Evolutionary conservation across 345 rosid genomes (phyloP).

Genomic region (Combretum micranthum): DNA sequence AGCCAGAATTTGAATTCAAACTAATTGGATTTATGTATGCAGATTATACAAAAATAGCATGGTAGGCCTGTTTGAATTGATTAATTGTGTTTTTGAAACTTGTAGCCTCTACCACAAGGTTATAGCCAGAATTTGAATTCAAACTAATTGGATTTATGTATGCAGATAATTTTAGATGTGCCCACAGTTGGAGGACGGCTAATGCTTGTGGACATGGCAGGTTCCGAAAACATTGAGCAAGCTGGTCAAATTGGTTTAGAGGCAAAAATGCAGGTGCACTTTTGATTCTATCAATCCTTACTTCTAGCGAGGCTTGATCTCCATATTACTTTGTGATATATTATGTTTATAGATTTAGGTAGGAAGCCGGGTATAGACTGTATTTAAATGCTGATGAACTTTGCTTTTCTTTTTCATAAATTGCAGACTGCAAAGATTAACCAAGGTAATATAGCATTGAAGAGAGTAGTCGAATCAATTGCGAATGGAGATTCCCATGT

Average conservation of each 20-base stretch:
- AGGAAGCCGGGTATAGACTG: not conserved
- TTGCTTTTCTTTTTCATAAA: slow-evolving; percentile 7
- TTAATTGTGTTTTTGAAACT: not conserved
- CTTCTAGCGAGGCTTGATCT: not conserved
- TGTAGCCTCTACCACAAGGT: not conserved
- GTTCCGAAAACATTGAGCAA: slow-evolving; percentile 96
- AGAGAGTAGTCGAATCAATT: slow-evolving; percentile 95
- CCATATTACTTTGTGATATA: not conserved
- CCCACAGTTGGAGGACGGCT: slow-evolving; percentile 94
- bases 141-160: not conserved
- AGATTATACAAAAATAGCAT: no score
- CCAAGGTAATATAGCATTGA: slow-evolving; percentile 89
- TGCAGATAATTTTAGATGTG: slow-evolving; percentile 86
- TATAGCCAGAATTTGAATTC: not conserved
- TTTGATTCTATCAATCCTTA: not conserved
- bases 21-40: slow-evolving; percentile 5
- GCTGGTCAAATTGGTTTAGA: slow-evolving; percentile 92
- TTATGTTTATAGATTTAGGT: not conserved
- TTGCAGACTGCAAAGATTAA: slow-evolving; percentile 93
- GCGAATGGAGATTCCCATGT: slow-evolving; percentile 99
- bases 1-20: not conserved
- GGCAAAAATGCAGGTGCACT: slow-evolving; percentile 91
- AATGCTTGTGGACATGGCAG: slow-evolving; percentile 99
- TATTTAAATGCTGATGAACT: not conserved
- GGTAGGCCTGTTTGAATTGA: no score